phyloP scores from a whole-genome alignment of 2,329 filamentous ascomycete genomes.

The Cercospora zeae-maydis region DNA sequence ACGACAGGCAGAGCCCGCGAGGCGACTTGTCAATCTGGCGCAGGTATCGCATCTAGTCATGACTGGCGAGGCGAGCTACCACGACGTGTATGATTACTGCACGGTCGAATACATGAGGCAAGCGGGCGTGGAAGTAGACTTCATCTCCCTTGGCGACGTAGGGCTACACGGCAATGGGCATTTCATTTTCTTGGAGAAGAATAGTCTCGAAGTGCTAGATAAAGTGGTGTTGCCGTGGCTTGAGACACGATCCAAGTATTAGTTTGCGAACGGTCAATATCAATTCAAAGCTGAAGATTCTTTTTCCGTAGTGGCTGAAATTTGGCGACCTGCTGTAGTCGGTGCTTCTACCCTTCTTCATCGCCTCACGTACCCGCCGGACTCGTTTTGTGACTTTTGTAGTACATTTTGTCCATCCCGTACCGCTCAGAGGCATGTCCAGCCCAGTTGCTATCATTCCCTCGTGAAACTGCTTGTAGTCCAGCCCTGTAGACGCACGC shows the following conservation, averaged over 20 bases:
- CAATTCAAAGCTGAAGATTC: not conserved
- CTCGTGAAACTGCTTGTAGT: not conserved
- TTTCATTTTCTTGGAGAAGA: slow-evolving; percentile 54
- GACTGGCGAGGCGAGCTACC: slow-evolving; percentile 54
- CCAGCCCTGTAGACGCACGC: not conserved
- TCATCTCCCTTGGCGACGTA: slow-evolving; percentile 44
- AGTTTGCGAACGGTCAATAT: not conserved
- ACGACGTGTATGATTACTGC: slow-evolving; percentile 55
- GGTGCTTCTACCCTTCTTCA: not conserved
- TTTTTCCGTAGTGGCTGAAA: not conserved
- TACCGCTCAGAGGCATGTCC: not conserved
- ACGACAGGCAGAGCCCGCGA: slow-evolving; percentile 41
- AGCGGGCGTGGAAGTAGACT: slow-evolving; percentile 47
- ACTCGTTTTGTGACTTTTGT: not conserved
- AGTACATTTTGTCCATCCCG: not conserved
- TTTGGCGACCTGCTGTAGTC: not conserved
- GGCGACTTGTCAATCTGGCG: slow-evolving; percentile 49
- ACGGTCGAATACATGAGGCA: slow-evolving; percentile 53
- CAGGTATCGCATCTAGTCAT: slow-evolving; percentile 50
- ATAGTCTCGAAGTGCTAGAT: slow-evolving; percentile 46
- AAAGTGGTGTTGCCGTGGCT: slow-evolving; percentile 32
- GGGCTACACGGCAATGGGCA: slow-evolving; percentile 55
- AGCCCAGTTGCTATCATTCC: not conserved
- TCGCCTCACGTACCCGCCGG: not conserved
- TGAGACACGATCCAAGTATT: not conserved